Evolutionary conservation across 495 filamentous ascomycete genomes (phyloP).

Genomic region (Pyrenula aspistea): DNA sequence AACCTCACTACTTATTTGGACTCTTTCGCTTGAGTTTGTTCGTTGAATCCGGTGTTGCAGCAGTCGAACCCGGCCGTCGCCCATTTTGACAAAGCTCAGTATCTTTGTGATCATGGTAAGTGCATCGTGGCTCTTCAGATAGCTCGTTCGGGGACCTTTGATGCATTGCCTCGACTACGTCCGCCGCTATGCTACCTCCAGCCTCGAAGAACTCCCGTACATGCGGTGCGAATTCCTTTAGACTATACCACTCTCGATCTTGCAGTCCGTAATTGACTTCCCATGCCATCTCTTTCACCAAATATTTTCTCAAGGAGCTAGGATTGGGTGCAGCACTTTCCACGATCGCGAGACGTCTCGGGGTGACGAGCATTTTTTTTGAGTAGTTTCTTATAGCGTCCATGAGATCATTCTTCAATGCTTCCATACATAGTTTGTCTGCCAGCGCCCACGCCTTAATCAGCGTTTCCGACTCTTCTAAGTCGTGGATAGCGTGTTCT

Average conservation of each 20-base stretch:
- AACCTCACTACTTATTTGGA: no score
- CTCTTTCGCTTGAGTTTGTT: no score
- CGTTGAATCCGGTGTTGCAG: no score
- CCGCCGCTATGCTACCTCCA: not conserved
- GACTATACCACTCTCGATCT: not conserved
- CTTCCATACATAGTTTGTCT: not conserved
- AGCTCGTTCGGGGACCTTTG: not conserved
- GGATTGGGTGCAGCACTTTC: not conserved
- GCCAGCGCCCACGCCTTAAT: not conserved
- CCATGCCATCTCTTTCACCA: not conserved
- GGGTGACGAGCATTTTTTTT: not conserved
- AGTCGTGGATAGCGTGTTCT: conserved; percentile 1
- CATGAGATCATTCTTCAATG: not conserved
- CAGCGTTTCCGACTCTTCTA: not conserved
- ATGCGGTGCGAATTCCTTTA: not conserved
- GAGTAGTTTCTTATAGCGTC: not conserved
- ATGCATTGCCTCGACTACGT: not conserved
- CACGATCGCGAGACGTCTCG: not conserved
- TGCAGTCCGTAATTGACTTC: not conserved
- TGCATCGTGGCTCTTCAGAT: not conserved
- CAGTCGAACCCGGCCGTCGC: no score
- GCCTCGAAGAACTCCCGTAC: not conserved
- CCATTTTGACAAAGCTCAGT: not conserved
- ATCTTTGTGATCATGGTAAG: not conserved
- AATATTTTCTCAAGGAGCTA: not conserved